Evolutionary conservation across 2,329 filamentous ascomycete species (phyloP), one percentile per base, ranked within the genome.

Genomic region (Aspergillus sp.): DNA sequence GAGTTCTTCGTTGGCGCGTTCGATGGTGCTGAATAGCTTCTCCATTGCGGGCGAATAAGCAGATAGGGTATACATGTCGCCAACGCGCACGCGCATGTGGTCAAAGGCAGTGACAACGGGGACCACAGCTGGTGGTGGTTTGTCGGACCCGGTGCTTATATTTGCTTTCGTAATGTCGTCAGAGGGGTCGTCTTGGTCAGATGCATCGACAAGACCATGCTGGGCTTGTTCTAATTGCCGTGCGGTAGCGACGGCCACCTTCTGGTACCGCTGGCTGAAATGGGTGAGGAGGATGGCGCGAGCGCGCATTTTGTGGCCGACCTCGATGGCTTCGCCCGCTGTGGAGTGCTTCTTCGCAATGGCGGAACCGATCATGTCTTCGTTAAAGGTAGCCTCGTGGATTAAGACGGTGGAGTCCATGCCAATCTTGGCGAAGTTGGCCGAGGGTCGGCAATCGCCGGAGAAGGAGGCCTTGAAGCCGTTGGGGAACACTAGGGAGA

Each of bases 371-470:
- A 77, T 70, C 69, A 97, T 85, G 70, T 95, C 91, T 73, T 97
- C 92, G 68, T 95, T 92, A 73, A 99, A 98, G 0, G 95, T 99
- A 64, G 93, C 93, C 83, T 99, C 95, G 80, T 99, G 95, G 59
- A 99, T 87, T 5, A 97, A 86, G 7, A 99, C 84, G 15, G 94
- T 96, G 2, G 90, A 89, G 64, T 88, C 88, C 50, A 81, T 80
- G 50, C 91, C 96, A 54, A 94, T 90, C 13, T 77, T 68, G 0
- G 87, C 86, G 72, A 99, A 97, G 0, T 79, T 73, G 2, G 79
- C 70, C 4, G 87, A 92, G 0, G 95, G 95, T 7, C 95, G 86
- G 74, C 94, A 98, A 80, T 99, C 95, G 59, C 95, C 95, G 4
- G 92, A 96, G 79, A 97, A 99, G 50, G 92, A 92, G 60, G 97